Evolutionary conservation across 2,329 filamentous ascomycete genomes (phyloP).

Genomic region (Grosmannia serpens): DNA sequence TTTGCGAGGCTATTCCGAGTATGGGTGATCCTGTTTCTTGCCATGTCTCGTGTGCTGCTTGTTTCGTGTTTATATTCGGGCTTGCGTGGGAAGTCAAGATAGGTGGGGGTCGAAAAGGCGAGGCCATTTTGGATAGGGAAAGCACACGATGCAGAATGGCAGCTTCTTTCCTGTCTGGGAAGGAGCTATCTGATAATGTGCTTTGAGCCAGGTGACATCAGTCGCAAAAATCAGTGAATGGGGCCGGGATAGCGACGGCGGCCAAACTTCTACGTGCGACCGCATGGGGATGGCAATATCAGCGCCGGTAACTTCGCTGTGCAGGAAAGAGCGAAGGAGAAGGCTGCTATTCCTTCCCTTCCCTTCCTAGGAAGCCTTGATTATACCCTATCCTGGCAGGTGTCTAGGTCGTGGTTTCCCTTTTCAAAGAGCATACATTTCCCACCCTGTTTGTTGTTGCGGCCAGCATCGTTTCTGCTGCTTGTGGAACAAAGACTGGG

Average conservation of each 20-base stretch:
- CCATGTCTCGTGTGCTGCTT: not conserved
- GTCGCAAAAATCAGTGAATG: not conserved
- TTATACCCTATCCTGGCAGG: not conserved
- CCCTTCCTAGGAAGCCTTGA: not conserved
- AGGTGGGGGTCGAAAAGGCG: not conserved
- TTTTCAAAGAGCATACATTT: not conserved
- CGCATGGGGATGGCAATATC: not conserved
- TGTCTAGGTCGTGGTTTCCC: not conserved
- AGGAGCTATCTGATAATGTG: not conserved
- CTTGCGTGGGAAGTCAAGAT: not conserved
- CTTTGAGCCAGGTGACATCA: not conserved
- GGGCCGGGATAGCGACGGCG: not conserved
- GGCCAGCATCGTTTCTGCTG: not conserved
- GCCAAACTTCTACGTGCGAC: not conserved
- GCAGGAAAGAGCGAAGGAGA: not conserved
- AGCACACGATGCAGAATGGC: not conserved
- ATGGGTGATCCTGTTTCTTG: not conserved
- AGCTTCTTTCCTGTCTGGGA: not conserved
- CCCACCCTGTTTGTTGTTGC: not conserved
- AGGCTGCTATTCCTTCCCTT: not conserved
- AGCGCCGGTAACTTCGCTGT: not conserved
- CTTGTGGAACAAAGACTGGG: not conserved
- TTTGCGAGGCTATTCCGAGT: not conserved
- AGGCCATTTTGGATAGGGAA: not conserved
- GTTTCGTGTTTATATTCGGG: not conserved